Evolutionary conservation across 129 eudicot species (phyloP), one percentile per base, ranked within the genome.

Genomic region (Lactuca saligna): DNA sequence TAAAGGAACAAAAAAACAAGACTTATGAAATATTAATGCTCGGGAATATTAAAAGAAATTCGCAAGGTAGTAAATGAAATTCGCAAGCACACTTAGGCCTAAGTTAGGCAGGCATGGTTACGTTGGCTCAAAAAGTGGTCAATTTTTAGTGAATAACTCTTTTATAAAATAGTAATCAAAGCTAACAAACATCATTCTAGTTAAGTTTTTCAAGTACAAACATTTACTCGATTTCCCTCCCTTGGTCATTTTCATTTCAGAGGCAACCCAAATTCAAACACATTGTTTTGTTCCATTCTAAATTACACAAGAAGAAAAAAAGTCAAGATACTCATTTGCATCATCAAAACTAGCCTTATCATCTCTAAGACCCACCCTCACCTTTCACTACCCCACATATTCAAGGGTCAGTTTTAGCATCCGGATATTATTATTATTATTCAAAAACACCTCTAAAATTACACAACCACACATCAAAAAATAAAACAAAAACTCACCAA

Each of bases 341-440:
- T 46, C 42, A 66, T 46, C 42, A 66, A 66, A 74, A 74, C 65
- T 51, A 74, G 54, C 29, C 66, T 39, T 12, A 20, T 8, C 59
- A 20, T 8, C 59, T 42, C 58, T 62, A 69, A 62, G 32, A 41
- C 55, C 65, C 61, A 35, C 12, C 68, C 56, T 75, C 68, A 41
- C 17, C 70, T 68, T 68, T 49, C 17, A 66, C 73, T 17, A 57
- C 51, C 74, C 67, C 75, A 35, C 78, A 78, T 65, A 65, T 39
- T 51, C 37, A 61, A 35, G 65, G 78, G 78, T 78, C 69, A 59
- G 59, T 49, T 39, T 34, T 41, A 37, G 57, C 31, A 13, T 51
- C 15, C 71, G 33, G 56, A 34, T 70, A 33, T n/a, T 75, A 77
- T 78, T 75, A 77, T 78, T 78, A 78, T 78, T 78, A 25, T 25